Base-by-base conservation (phyloP, 176 grass and related monocot genomes). In the Rhipidocladum racemiflorum region DNA sequence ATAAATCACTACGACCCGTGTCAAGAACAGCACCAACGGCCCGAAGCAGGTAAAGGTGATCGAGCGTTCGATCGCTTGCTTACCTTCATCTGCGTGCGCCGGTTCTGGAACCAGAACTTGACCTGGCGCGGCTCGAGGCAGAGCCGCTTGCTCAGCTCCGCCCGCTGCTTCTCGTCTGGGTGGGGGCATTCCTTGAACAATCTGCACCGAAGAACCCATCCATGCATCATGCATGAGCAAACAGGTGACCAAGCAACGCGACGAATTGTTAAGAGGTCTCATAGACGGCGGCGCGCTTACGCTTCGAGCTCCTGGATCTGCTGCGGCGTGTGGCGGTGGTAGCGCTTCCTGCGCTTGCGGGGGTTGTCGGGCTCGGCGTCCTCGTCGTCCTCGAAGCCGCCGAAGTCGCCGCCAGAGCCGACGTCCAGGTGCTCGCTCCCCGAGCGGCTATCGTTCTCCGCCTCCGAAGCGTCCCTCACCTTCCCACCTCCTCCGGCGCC, bases 51-150 rank as follows among this genome's bases (percentile, higher is more conserved):
- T 6, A 7, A 34, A 71, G n/a, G 29, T 7, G 29, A 64, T 20
- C 7, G 65, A 15, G 20, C 21, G 43, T 61, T 73, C 17, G 20
- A 32, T 30, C 35, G 61, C 7, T 43, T 42, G 48, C 38, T 55
- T 68, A 97, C 95, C 88, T 98, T 98, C 87, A 88, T 83, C 68
- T 91, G 89, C 27, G 90, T 98, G 34, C 96, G 84, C 0, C 90
- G 80, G 23, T 98, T 98, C 90, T 98, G 96, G 85, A 98, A 98
- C 96, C 92, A 98, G 87, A 98, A 98, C 90, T 98, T 98, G 88
- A 98, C 83, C 92, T 98, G 96, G 11, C 76, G 85, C 61, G 54
- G 81, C 35, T 85, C 85, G 72, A 98, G 76, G 84, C 72, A 70
- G 38, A 98, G 90, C 59, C 72, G 75, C 48, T 14, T 93, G 88